Evolutionary conservation across 1,284 basidiomycete species (phyloP), one percentile per base, ranked within the genome.

Genomic region (Puccinia hordei): DNA sequence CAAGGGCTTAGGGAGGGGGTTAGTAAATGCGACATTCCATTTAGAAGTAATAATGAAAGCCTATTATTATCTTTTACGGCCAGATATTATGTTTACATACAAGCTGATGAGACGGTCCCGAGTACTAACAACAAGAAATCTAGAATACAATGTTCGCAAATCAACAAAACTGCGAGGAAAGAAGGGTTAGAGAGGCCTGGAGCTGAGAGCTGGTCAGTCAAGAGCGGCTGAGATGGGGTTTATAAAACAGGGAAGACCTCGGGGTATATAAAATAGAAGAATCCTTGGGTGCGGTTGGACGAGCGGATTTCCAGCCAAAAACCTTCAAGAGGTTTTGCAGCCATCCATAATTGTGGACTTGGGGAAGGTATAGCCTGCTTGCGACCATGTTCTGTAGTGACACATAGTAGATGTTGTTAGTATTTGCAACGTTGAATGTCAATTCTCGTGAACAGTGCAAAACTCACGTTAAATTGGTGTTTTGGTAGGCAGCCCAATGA

Each of bases 291-390:
- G 27, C 30, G 30, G 59, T 15, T 61, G 30, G 19, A n/a, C n/a
- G 27, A 63, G 24, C 27, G 61, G 61, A 68, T 38, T 2, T 68
- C 24, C 19, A 13, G 49, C 22, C 30, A 41, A 44, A 51, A 33
- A 17, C 19, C 30, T 24, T 80, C 44, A 80, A 27, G 77, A 35
- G 22, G 77, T 46, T 41, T 80, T 49, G 46, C 77, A 80, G 24
- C 77, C 77, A 65, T 80, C 69, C 77, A 80, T 80, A 5, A 72
- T 44, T n/a, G 68, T 72, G 27, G 49, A 22, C 59, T 80, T 80
- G 24, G 77, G 77, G 24, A 73, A 73, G n/a, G 55, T 73, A 41
- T 80, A 72, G 27, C 69, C 69, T 41, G 77, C 77, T 46, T 80
- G 55, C 9, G 77, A 69, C 77, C 77, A 80, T 1, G 77, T 80